Conservation (phyloP, 257 asterid species). For the Nicotiana tomentosiformis region DNA sequence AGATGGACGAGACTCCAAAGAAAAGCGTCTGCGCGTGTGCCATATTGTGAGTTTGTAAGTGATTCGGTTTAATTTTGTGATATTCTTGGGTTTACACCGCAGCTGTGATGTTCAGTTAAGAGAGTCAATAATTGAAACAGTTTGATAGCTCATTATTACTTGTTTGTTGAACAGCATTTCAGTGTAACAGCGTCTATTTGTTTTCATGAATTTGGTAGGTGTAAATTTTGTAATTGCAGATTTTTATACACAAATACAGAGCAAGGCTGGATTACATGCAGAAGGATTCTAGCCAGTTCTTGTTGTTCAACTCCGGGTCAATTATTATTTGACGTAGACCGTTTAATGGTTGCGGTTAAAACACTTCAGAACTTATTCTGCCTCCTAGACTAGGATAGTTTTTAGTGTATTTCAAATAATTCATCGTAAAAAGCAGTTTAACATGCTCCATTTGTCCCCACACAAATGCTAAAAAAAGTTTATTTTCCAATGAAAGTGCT, state of each 20-base stretch:
- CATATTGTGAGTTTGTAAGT: conserved; percentile 7
- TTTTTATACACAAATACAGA: background rate
- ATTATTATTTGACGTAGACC: background rate
- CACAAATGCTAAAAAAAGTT: too few relatives aligned
- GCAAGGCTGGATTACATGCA: background rate
- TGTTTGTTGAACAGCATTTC: background rate
- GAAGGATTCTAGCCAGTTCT: background rate
- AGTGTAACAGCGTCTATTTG: background rate
- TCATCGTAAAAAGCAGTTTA: too few relatives aligned
- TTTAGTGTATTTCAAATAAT: too few relatives aligned
- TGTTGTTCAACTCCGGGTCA: background rate
- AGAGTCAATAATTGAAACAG: background rate
- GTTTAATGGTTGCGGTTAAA: background rate
- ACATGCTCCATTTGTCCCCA: too few relatives aligned
- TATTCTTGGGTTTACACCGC: background rate
- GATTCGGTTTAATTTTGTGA: background rate
- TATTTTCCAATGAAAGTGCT: too few relatives aligned
- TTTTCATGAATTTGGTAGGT: background rate
- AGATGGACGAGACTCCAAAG: conserved; percentile 4
- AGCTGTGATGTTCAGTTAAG: background rate
- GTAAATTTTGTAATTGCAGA: conserved; percentile 5
- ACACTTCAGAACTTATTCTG: background rate
- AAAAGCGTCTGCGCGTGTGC: background rate
- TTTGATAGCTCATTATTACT: background rate
- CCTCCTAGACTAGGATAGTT: background rate